These are phyloP conservation scores for Cordyceps farinosa DNA, from an alignment of 2,329 filamentous ascomycete species.

Conservation along the genomic window DNA sequence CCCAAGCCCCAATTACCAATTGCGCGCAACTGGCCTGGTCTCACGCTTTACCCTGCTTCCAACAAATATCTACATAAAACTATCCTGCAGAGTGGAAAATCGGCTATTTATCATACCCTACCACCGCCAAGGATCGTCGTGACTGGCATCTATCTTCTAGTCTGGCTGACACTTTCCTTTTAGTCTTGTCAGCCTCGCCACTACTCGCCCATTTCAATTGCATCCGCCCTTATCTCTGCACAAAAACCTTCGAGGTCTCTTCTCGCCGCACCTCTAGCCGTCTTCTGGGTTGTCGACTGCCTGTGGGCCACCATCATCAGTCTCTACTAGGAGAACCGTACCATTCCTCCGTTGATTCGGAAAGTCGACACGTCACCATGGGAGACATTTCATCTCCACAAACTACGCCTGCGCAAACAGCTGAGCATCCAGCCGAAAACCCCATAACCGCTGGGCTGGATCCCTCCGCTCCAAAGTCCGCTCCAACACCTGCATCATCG, in stretches of 20 bases:
- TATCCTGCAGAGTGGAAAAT: neutral
- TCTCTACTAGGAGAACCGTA: neutral
- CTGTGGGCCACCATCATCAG: neutral
- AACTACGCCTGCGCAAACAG: neutral
- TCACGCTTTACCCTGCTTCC: neutral
- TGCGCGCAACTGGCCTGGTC: neutral
- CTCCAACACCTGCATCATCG: neutral
- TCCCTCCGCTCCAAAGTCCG: neutral
- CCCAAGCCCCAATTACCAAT: neutral
- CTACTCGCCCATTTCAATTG: neutral
- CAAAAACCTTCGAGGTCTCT: neutral
- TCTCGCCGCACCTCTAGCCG: no score
- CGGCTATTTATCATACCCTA: neutral
- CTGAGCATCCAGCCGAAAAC: neutral
- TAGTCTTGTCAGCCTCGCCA: neutral
- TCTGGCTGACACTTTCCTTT: neutral
- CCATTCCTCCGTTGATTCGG: neutral
- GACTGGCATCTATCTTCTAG: neutral
- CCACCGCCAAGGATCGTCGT: no score
- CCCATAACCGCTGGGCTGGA: neutral
- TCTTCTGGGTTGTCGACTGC: neutral
- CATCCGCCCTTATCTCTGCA: neutral
- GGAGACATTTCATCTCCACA: conserved; percentile 12
- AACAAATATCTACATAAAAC: neutral
- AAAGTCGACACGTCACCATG: neutral